Conservation (phyloP, 2,329 filamentous ascomycete species). For the Fusarium mexicanum region DNA sequence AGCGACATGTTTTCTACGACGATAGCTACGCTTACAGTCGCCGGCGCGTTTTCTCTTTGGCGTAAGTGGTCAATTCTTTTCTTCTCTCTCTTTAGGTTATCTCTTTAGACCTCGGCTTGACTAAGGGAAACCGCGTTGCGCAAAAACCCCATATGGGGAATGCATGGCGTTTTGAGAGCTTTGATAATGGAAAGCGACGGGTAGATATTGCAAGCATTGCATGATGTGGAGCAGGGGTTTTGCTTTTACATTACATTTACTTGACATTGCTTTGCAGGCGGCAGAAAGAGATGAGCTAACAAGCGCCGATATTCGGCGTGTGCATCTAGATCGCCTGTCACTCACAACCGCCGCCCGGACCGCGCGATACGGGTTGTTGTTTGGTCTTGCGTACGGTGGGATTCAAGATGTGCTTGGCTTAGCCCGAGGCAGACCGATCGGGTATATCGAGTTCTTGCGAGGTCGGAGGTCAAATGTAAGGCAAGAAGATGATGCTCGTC, state of each 20-base stretch:
- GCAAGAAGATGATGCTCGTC: conserved; percentile 20
- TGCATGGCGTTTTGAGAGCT: conserved; percentile 12
- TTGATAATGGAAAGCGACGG: conserved; percentile 40
- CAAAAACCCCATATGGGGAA: conserved; percentile 32
- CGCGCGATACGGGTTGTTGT: conserved; percentile 80
- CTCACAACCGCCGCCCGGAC: conserved; percentile 79
- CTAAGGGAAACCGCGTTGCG: conserved; percentile 16
- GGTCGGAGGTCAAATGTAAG: conserved; percentile 48
- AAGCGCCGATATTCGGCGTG: conserved; percentile 44
- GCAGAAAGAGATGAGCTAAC: conserved; percentile 32
- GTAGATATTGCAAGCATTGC: conserved; percentile 36
- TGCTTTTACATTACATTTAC: neutral
- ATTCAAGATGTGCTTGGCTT: conserved; percentile 79
- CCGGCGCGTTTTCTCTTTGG: conserved; percentile 87
- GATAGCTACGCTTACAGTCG: conserved; percentile 83
- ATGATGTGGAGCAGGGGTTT: neutral
- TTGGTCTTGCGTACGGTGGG: conserved; percentile 83
- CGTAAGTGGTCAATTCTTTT: conserved; percentile 63
- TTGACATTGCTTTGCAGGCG: neutral
- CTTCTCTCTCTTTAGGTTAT: neutral
- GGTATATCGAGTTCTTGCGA: conserved; percentile 76
- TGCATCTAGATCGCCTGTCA: conserved; percentile 76
- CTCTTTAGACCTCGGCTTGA: conserved; percentile 13
- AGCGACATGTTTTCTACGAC: conserved; percentile 85
- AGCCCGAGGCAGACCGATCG: conserved; percentile 75